Evolutionary conservation across 2,329 filamentous ascomycete genomes (phyloP).

Genomic region (Microsporum ferrugineum): DNA sequence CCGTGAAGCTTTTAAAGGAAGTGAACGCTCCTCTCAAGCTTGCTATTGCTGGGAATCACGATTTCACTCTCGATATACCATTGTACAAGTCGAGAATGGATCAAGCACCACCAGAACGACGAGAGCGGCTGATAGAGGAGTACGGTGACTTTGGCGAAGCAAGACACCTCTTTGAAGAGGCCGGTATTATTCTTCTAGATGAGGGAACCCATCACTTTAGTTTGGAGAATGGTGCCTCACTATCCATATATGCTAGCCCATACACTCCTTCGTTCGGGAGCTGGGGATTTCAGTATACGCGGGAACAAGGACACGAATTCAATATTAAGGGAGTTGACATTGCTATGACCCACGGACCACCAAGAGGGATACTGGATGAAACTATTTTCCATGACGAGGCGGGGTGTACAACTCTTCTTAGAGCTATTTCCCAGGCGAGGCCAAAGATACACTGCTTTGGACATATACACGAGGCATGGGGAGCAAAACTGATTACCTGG

Average conservation of each 20-base stretch:
- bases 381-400: conserved; percentile 22
- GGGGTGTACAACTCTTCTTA: conserved; percentile 26
- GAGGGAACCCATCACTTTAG: conserved; percentile 40
- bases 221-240: conserved; percentile 39
- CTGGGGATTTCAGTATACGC: conserved; percentile 43
- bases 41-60: conserved; percentile 47
- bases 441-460: conserved; percentile 33
- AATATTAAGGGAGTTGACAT: conserved; percentile 33
- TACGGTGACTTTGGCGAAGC: conserved; percentile 35
- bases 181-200: conserved; percentile 39
- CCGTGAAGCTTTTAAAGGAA: conserved; percentile 34
- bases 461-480: conserved; percentile 44
- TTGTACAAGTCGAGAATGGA: conserved; percentile 28
- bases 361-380: conserved; percentile 41
- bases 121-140: conserved; percentile 20
- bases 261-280: conserved; percentile 39
- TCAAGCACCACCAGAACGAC: conserved; percentile 22
- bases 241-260: conserved; percentile 45
- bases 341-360: conserved; percentile 47
- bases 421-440: conserved; percentile 21
- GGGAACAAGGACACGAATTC: conserved; percentile 29
- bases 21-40: conserved; percentile 43
- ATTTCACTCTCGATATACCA: conserved; percentile 34
- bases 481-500: conserved; percentile 46
- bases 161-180: conserved; percentile 30